Percentiles rank a stretch among this genome's conserved stretches.
phyloP scores from a whole-genome alignment of 1,139 yeast species.

The Suhomyces guaymorum region DNA sequence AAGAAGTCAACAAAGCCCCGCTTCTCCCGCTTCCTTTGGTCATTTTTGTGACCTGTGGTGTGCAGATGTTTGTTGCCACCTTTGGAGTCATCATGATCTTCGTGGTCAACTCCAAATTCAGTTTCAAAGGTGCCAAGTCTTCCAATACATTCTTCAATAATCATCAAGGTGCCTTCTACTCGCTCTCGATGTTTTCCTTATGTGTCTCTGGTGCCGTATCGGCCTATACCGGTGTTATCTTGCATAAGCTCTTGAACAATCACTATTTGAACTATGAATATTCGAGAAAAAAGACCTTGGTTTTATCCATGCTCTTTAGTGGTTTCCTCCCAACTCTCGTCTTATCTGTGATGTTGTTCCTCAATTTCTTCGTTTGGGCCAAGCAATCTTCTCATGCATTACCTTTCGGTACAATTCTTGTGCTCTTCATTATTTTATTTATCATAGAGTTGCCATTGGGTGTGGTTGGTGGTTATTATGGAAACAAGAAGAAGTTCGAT shows the following conservation, averaged over 20 bases:
- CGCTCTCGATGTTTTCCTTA: conserved; percentile 60
- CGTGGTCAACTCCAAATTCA: conserved; percentile 46
- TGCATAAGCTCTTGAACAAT: conserved; percentile 55
- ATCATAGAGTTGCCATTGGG: conserved; percentile 74
- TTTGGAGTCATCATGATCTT: conserved; percentile 61
- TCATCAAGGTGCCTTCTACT: conserved; percentile 65
- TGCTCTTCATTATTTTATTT: conserved; percentile 40
- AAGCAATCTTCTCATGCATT: conserved; percentile 74
- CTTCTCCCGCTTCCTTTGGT: conserved; percentile 47
- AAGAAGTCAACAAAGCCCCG: conserved; percentile 60
- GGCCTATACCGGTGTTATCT: conserved; percentile 66
- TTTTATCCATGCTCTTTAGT: conserved; percentile 55
- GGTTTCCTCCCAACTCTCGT: conserved; percentile 62
- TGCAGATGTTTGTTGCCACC: conserved; percentile 66
- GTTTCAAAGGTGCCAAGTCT: conserved; percentile 21
- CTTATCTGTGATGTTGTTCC: conserved; percentile 51
- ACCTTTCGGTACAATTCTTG: conserved; percentile 42
- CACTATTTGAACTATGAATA: conserved; percentile 31
- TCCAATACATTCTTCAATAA: conserved; percentile 43
- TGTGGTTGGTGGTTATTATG: conserved; percentile 65
- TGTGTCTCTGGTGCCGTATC: conserved; percentile 72
- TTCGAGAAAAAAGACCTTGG: conserved; percentile 15
- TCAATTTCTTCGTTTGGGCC: conserved; percentile 75
- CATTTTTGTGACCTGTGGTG: conserved; percentile 68
- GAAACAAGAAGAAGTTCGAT: conserved; percentile 41